These are phyloP conservation scores for Aspergillus haitiensis DNA, from an alignment of 495 filamentous ascomycete genomes.

Conservation along the genomic window DNA sequence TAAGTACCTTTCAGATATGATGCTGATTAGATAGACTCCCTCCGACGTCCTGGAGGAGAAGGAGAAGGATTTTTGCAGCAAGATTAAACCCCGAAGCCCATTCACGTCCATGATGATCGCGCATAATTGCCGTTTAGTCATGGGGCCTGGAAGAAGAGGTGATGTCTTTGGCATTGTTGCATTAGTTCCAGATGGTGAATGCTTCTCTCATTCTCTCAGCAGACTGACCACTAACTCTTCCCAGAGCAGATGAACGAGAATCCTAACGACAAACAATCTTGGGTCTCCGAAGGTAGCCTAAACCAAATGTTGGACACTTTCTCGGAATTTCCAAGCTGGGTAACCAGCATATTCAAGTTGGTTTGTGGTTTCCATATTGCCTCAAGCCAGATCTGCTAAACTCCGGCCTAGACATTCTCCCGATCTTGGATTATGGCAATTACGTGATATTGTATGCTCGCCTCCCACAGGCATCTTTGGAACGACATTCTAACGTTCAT, in stretches of 20 bases:
- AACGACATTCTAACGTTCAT: neutral
- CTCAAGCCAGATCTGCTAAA: neutral
- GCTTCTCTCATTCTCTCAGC: neutral
- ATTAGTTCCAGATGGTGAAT: constrained; percentile 17
- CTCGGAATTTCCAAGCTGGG: constrained; percentile 35
- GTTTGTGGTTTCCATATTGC: constrained; percentile 2
- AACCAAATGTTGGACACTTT: constrained; percentile 42
- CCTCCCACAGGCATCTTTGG: neutral
- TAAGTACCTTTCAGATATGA: neutral
- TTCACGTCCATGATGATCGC: constrained; percentile 21
- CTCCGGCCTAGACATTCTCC: constrained; percentile 6
- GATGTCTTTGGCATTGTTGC: constrained; percentile 19
- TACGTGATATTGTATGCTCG: constrained; percentile 35
- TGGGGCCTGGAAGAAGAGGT: constrained; percentile 15
- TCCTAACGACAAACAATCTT: constrained; percentile 22
- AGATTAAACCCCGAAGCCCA: constrained; percentile 26
- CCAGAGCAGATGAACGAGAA: constrained; percentile 32
- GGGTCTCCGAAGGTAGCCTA: constrained; percentile 28
- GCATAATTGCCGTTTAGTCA: constrained; percentile 12
- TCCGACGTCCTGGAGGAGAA: constrained; percentile 21
- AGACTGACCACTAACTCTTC: neutral
- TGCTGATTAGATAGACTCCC: constrained; percentile 20
- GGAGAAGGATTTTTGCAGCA: constrained; percentile 26
- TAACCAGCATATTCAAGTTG: constrained; percentile 29
- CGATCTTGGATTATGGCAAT: constrained; percentile 36